A percentile compares a stretch with the other conserved stretches of the same genome.
Evolutionary conservation across 495 filamentous ascomycete species (phyloP).

Genomic region (Penicillium atrosanguineum): DNA sequence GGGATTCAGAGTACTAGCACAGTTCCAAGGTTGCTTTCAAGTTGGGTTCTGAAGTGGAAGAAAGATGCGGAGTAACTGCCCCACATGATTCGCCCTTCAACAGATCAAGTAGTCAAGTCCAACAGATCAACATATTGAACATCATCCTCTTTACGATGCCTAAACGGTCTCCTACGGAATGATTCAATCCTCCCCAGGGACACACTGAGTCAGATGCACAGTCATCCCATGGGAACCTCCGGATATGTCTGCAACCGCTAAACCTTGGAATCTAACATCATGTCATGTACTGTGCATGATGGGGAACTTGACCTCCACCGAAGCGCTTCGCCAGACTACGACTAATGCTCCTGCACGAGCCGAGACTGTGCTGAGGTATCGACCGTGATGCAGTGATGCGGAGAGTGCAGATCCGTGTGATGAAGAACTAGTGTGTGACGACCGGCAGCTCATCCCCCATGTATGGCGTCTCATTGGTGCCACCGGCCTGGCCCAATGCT

Average conservation of each 20-base stretch:
- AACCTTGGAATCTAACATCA: too few species aligned
- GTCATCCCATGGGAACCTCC: not conserved
- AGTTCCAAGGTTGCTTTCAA: not conserved
- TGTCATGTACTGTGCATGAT: too few species aligned
- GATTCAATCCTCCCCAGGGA: too few species aligned
- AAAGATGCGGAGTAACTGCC: slow-evolving; percentile 3
- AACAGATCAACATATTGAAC: too few species aligned
- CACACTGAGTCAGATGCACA: not conserved
- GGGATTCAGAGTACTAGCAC: not conserved
- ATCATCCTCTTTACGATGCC: too few species aligned
- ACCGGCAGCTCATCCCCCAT: slow-evolving; percentile 20
- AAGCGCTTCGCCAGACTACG: slow-evolving; percentile 17
- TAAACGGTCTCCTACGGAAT: too few species aligned
- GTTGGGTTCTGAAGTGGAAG: not conserved
- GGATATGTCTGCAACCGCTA: not conserved
- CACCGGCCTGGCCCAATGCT: slow-evolving; percentile 17
- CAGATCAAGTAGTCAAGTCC: too few species aligned
- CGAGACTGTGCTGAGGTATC: slow-evolving; percentile 8
- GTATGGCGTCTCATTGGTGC: slow-evolving; percentile 36
- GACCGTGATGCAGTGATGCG: slow-evolving; percentile 15
- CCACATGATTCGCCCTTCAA: not conserved
- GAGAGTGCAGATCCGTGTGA: slow-evolving; percentile 35
- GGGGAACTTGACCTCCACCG: slow-evolving; percentile 10
- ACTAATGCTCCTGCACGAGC: slow-evolving; percentile 4
- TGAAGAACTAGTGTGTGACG: slow-evolving; percentile 47